Base-by-base conservation (phyloP, 139 green algal genomes). In the Astrephomene gubernaculifera region DNA sequence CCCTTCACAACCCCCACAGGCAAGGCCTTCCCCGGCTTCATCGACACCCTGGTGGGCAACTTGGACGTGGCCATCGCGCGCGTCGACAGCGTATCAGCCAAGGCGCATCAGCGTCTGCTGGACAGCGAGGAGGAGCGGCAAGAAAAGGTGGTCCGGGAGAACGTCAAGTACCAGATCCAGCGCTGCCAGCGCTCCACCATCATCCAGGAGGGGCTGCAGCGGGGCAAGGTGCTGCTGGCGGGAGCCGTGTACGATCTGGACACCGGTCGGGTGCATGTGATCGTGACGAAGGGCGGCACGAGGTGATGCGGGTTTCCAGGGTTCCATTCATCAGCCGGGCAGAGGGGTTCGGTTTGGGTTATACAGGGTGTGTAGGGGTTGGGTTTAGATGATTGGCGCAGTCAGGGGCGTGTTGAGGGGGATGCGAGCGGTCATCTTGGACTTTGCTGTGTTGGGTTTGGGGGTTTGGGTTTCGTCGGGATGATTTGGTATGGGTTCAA, bases 11-110 rank as follows among this genome's bases (percentile, higher is more conserved):
- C n/a, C 49, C 49, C 12, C 49, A 57, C 85, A 86, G 86, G 86
- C 60, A 87, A 90, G 25, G 86, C 86, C 12, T 90, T 90, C 63
- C 86, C 86, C 33, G 86, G 86, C 44, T 90, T 87, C 71, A 90
- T 90, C 60, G 79, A 87, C 52, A 85, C 71, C 6, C 64, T 90
- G 49, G 79, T 90, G 53, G 86, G 87, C n/a, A 35, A 90, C 71
- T 52, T 90, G 25, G 86, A 87, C 63, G 79, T 90, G 17, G 86
- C 86, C 0, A 76, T 90, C n/a, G 60, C 74, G 54, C 79, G 85
- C 35, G 43, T 80, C 29, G 70, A 87, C 44, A 69, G 36, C 35
- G 35, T 41, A 35, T 25, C 9, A 25, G 25, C 53, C 33, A 69
- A 78, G 52, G 24, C 25, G 45, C 19, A 39, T 25, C 43, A 57